Evolutionary conservation across 164 flowering plant species (phyloP).

Genomic region (Malania oleifera): DNA sequence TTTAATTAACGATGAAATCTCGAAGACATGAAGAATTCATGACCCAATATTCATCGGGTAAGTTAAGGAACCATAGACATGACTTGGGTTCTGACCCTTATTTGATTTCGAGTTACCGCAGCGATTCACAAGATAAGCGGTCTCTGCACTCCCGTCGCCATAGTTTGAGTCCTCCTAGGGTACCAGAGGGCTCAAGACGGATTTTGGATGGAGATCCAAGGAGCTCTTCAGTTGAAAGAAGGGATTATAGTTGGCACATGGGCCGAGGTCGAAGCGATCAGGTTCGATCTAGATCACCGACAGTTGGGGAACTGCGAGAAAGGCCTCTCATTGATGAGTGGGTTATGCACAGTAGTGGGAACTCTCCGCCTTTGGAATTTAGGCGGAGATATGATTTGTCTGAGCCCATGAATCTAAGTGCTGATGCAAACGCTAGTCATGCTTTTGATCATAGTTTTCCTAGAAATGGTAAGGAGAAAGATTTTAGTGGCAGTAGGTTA

Average conservation of each 20-base stretch:
- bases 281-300: conserved; percentile 22
- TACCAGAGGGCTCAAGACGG: conserved; percentile 11
- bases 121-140: conserved; percentile 7
- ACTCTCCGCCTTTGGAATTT: conserved; percentile 5
- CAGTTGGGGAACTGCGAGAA: conserved; percentile 4
- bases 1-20: conserved; percentile 16
- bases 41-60: conserved; percentile 1
- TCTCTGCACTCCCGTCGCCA: not conserved
- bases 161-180: conserved; percentile 19
- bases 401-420: not conserved
- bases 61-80: conserved; percentile 7
- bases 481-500: conserved; percentile 9
- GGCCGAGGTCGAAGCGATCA: conserved; percentile 13
- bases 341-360: conserved; percentile 6
- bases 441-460: conserved; percentile 7
- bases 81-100: conserved; percentile 9
- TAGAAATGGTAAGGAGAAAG: conserved; percentile 13
- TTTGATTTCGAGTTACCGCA: not conserved
- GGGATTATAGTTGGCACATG: conserved; percentile 20
- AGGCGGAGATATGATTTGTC: conserved; percentile 10
- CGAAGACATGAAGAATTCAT: conserved; percentile 9
- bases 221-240: conserved; percentile 16
- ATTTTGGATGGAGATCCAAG: conserved; percentile 6
- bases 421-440: conserved; percentile 4
- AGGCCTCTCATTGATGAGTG: conserved; percentile 14